phyloP scores from a whole-genome alignment of 2,329 filamentous ascomycete species.

The Fusarium sambucinum region DNA sequence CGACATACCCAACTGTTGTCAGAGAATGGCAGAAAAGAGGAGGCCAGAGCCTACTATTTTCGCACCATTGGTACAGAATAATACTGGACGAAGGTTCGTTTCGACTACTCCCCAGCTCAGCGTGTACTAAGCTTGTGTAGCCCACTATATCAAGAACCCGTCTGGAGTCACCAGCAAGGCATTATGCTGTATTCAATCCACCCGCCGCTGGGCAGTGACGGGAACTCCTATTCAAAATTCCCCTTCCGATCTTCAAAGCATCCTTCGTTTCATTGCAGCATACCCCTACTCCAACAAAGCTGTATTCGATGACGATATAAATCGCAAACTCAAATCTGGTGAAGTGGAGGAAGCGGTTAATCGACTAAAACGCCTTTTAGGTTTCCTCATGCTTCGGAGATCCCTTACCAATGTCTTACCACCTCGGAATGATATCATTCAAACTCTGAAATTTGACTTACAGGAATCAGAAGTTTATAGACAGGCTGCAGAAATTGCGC shows the following conservation, averaged over 20 bases:
- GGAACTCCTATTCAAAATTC: constrained; percentile 63
- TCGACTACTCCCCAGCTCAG: not conserved
- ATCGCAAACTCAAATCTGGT: not conserved
- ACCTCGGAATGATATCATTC: not conserved
- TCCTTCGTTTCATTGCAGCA: constrained; percentile 58
- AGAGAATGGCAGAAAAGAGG: not conserved
- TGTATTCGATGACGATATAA: not conserved
- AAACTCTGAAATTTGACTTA: not conserved
- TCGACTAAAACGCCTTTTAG: not conserved
- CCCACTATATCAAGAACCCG: not conserved
- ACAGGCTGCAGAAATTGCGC: not conserved
- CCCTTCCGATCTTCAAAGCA: constrained; percentile 54
- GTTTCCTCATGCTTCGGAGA: not conserved
- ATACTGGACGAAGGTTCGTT: not conserved
- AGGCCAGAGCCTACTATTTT: not conserved
- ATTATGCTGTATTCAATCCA: constrained; percentile 51
- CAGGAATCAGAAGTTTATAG: not conserved
- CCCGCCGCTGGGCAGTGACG: constrained; percentile 59
- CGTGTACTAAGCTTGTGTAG: not conserved
- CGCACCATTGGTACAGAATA: not conserved
- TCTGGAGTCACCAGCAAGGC: constrained; percentile 44
- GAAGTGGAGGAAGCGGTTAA: not conserved
- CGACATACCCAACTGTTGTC: not conserved
- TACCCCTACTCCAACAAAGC: constrained; percentile 52
- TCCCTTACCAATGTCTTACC: not conserved